These are phyloP conservation scores for Helicocarpus griseus DNA, from an alignment of 2,329 filamentous ascomycete species.

Conservation along the genomic window DNA sequence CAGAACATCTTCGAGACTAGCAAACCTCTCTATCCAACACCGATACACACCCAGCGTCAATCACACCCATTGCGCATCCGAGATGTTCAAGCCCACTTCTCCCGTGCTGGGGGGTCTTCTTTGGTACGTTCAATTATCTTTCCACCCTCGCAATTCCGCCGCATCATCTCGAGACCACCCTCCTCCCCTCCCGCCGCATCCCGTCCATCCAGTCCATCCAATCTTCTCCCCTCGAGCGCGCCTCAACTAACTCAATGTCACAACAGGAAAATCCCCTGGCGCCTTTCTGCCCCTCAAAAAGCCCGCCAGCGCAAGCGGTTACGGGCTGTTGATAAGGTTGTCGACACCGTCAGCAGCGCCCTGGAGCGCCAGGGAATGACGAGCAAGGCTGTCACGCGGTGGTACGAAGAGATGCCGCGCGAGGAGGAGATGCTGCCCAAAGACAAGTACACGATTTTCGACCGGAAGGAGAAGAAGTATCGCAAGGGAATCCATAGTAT, in stretches of 20 bases:
- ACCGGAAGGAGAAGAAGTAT: conserved; percentile 90
- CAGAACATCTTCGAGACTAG: neutral
- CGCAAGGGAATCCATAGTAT: conserved; percentile 95
- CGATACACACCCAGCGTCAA: neutral
- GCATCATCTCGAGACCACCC: neutral
- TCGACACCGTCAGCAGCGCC: conserved; percentile 70
- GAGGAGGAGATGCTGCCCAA: conserved; percentile 91
- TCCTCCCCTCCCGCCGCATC: neutral
- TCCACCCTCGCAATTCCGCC: neutral
- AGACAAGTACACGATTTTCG: conserved; percentile 98
- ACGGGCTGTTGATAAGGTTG: conserved; percentile 75
- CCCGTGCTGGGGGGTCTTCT: conserved; percentile 70
- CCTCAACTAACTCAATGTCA: conserved; percentile 1
- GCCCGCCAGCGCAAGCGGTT: conserved; percentile 73
- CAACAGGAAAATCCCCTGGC: conserved; percentile 88
- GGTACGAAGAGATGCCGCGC: conserved; percentile 92
- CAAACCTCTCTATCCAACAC: neutral
- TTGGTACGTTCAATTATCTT: conserved; percentile 54
- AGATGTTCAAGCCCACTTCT: conserved; percentile 76
- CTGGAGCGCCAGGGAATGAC: conserved; percentile 63
- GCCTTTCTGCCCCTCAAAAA: conserved; percentile 86
- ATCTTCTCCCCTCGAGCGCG: neutral
- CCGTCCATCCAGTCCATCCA: conserved; percentile 2
- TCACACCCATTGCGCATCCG: conserved; percentile 20
- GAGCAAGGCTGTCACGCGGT: conserved; percentile 65